Evolutionary conservation across 169 alveolate genomes (phyloP).

Genomic region (Babesia sp.): DNA sequence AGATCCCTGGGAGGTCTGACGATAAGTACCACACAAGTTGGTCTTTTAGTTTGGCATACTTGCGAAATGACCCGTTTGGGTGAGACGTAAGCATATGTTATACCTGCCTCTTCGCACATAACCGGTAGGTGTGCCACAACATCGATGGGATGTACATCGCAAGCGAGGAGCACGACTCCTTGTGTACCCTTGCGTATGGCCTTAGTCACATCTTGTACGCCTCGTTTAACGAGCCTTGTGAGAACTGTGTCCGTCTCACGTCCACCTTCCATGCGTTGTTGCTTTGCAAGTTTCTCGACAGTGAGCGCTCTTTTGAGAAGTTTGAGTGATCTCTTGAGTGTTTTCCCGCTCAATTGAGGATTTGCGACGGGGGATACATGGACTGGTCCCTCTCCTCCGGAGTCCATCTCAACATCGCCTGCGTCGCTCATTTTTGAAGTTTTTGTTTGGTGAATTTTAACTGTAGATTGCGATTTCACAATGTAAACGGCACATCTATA

Average conservation of each 20-base stretch:
- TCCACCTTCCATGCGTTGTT: constrained; percentile 22
- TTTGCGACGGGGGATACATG: constrained; percentile 91
- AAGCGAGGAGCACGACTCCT: constrained; percentile 92
- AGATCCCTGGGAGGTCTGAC: constrained; percentile 71
- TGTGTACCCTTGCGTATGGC: constrained; percentile 87
- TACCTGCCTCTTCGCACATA: constrained; percentile 90
- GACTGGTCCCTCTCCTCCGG: constrained; percentile 44
- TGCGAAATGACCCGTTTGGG: constrained; percentile 90
- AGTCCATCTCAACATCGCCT: constrained; percentile 14
- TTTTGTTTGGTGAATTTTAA: too few species aligned
- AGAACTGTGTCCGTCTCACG: constrained; percentile 57
- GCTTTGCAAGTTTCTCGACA: constrained; percentile 71
- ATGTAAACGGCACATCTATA: too few species aligned
- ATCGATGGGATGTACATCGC: constrained; percentile 96
- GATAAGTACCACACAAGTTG: constrained; percentile 91
- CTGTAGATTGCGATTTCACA: background rate
- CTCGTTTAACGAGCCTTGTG: constrained; percentile 82
- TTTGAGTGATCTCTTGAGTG: constrained; percentile 83
- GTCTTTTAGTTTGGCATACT: constrained; percentile 92
- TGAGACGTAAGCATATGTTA: constrained; percentile 91
- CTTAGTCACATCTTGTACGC: constrained; percentile 95
- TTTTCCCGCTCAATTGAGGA: constrained; percentile 89
- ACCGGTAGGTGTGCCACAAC: constrained; percentile 93
- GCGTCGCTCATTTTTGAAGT: constrained; percentile 28
- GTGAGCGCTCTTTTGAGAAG: constrained; percentile 80